Evolutionary conservation across 108 stramenopile genomes (phyloP).

Genomic region (Cyclotella sp.): DNA sequence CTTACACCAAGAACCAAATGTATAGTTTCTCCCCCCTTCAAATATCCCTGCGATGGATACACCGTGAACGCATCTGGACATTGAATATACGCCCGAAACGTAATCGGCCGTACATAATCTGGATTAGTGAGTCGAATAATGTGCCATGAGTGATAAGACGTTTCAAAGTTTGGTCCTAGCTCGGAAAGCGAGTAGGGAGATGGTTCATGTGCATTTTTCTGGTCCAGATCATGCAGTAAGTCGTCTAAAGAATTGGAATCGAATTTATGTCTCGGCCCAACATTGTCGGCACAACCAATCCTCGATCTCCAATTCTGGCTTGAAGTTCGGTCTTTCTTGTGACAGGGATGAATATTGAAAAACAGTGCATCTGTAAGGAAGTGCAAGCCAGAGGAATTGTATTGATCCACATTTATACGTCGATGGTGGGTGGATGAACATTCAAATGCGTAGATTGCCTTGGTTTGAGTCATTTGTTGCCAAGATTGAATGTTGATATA

Average conservation of each 20-base stretch:
- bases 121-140: slow-evolving; percentile 68
- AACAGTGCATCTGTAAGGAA: slow-evolving; percentile 73
- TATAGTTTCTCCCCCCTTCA: slow-evolving; percentile 64
- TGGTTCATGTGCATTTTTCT: not conserved
- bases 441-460: slow-evolving; percentile 55
- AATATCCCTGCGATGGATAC: slow-evolving; percentile 70
- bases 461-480: slow-evolving; percentile 30
- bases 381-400: slow-evolving; percentile 42
- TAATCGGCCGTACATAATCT: slow-evolving; percentile 57
- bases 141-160: slow-evolving; percentile 73
- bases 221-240: not conserved
- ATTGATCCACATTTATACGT: slow-evolving; percentile 53
- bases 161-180: slow-evolving; percentile 37
- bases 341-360: slow-evolving; percentile 61
- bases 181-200: slow-evolving; percentile 5
- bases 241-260: slow-evolving; percentile 7
- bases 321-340: slow-evolving; percentile 12
- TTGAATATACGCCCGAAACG: slow-evolving; percentile 62
- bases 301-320: not conserved
- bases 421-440: slow-evolving; percentile 66
- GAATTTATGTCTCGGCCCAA: not conserved
- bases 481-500: not conserved
- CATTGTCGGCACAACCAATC: slow-evolving; percentile 1
- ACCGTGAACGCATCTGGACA: slow-evolving; percentile 71
- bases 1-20: slow-evolving; percentile 62